Conservation (phyloP, 2,329 filamentous ascomycete genomes). For the Cladosporium sp. region DNA sequence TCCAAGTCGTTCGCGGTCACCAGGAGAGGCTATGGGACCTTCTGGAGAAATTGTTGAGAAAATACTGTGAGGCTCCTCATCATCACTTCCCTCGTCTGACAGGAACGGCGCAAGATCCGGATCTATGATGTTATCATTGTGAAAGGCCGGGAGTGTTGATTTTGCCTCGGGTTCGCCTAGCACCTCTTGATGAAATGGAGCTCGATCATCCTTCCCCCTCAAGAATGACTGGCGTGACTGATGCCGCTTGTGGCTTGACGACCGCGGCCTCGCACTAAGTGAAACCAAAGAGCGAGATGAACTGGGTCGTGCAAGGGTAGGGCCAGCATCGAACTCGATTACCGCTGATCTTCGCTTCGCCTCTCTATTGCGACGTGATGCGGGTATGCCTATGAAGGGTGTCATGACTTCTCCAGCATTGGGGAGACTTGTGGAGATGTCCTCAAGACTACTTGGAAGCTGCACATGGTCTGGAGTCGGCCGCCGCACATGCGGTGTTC, state of each 20-base stretch:
- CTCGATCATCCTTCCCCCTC: conserved; percentile 73
- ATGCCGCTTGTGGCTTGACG: conserved; percentile 74
- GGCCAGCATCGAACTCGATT: conserved; percentile 81
- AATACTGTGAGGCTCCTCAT: conserved; percentile 84
- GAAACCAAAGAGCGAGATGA: conserved; percentile 88
- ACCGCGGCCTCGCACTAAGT: conserved; percentile 65
- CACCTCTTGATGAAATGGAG: conserved; percentile 77
- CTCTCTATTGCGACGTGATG: conserved; percentile 64
- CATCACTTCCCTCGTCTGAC: conserved; percentile 85
- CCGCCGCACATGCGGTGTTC: conserved; percentile 21
- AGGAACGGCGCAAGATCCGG: conserved; percentile 93
- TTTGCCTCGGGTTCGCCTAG: conserved; percentile 63
- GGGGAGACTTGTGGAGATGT: conserved; percentile 21
- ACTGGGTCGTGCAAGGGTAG: conserved; percentile 76
- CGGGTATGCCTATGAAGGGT: conserved; percentile 62
- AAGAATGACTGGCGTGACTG: conserved; percentile 84
- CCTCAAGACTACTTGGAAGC: conserved; percentile 18
- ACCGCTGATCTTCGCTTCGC: conserved; percentile 81
- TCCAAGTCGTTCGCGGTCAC: conserved; percentile 69
- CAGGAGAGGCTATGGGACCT: conserved; percentile 43
- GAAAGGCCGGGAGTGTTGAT: conserved; percentile 78
- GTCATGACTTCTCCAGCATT: conserved; percentile 39
- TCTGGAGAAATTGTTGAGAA: conserved; percentile 68
- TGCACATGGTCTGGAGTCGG: conserved; percentile 10
- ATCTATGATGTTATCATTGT: conserved; percentile 98